Conservation (phyloP, 1,139 yeast genomes). For the Saccharomyces pastorianus region DNA sequence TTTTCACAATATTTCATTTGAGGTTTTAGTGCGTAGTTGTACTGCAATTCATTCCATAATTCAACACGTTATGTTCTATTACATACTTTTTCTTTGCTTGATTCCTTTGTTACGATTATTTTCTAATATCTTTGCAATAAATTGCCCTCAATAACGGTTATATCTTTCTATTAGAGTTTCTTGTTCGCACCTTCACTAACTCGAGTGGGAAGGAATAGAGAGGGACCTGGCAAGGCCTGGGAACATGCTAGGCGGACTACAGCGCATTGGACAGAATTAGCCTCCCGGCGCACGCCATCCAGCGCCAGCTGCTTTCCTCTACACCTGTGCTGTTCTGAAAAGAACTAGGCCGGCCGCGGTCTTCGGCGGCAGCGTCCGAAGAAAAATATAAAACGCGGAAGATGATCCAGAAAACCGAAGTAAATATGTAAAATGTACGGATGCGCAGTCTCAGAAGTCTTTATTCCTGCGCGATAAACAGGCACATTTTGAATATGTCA, state of each 20-base stretch:
- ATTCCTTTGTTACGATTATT: neutral
- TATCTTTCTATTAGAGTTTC: neutral
- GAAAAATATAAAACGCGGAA: too few relatives aligned
- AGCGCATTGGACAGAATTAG: neutral
- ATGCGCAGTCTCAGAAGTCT: neutral
- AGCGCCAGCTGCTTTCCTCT: too few relatives aligned
- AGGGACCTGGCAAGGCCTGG: neutral
- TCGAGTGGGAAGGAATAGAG: neutral
- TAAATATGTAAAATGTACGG: neutral
- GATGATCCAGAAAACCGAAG: too few relatives aligned
- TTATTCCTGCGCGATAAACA: neutral
- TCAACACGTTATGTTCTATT: neutral
- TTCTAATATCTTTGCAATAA: neutral
- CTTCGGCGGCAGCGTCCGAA: too few relatives aligned
- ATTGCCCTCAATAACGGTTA: neutral
- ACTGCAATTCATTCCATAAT: neutral
- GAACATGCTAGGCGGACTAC: neutral
- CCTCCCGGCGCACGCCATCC: neutral
- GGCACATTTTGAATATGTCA: neutral
- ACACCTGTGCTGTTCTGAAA: neutral
- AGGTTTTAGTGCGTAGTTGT: neutral
- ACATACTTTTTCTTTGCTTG: neutral
- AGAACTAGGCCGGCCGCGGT: neutral
- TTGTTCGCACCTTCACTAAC: neutral
- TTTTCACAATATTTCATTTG: neutral